These are phyloP conservation scores for Sphaceloma murrayae DNA, from an alignment of 2,329 filamentous ascomycete species.

Conservation along the genomic window DNA sequence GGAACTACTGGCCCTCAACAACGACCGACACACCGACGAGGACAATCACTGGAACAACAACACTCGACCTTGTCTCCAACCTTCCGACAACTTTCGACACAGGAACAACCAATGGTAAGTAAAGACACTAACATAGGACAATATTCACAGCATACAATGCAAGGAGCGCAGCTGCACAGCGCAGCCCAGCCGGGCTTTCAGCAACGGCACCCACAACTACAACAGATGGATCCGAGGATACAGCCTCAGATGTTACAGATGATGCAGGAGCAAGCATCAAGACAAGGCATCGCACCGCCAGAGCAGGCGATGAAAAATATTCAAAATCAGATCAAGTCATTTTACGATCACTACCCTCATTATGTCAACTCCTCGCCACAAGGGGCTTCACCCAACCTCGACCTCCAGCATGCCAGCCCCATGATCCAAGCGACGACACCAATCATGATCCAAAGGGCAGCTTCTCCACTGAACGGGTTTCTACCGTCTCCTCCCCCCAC, in stretches of 20 bases:
- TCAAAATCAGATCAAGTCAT: constrained; percentile 35
- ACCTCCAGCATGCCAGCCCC: constrained; percentile 31
- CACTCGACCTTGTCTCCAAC: constrained; percentile 33
- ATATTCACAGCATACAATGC: constrained; percentile 69
- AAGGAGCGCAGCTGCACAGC: constrained; percentile 84
- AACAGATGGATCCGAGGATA: constrained; percentile 38
- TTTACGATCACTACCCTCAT: constrained; percentile 33
- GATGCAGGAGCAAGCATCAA: constrained; percentile 21
- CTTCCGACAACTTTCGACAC: constrained; percentile 18
- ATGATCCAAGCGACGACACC: constrained; percentile 12
- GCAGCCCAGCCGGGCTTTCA: constrained; percentile 63
- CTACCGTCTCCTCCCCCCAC: constrained; percentile 47
- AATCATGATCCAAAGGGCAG: constrained; percentile 17
- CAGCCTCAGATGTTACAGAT: constrained; percentile 27
- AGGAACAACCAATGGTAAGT: constrained; percentile 36
- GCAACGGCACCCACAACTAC: constrained; percentile 40
- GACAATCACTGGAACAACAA: constrained; percentile 73
- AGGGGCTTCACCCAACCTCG: constrained; percentile 39
- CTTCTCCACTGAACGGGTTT: constrained; percentile 22
- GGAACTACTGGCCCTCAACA: constrained; percentile 42
- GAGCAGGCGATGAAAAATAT: constrained; percentile 31
- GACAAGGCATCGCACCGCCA: constrained; percentile 18
- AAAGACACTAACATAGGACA: constrained; percentile 50
- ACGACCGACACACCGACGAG: constrained; percentile 56
- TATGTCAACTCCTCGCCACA: constrained; percentile 27